These are phyloP conservation scores for Penicillium sp. DNA, from an alignment of 2,329 filamentous ascomycete genomes.

Conservation along the genomic window DNA sequence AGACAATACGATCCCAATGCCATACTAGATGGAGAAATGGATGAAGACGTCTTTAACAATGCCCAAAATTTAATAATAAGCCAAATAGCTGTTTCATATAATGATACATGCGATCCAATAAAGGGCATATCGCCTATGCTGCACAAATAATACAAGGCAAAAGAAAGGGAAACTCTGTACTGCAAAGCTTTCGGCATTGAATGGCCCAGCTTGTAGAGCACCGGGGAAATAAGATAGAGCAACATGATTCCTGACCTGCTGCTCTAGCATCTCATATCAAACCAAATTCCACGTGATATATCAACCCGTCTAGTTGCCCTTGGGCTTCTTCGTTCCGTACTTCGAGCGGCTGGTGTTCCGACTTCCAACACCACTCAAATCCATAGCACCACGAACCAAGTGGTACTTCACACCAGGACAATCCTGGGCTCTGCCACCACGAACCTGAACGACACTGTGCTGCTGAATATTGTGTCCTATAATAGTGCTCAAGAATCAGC, in stretches of 20 bases:
- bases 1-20: background rate
- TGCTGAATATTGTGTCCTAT: slow-evolving; percentile 94
- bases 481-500: slow-evolving; percentile 5
- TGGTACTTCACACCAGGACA: slow-evolving; percentile 98
- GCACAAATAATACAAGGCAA: slow-evolving; percentile 11
- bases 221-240: background rate
- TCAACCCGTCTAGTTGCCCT: slow-evolving; percentile 59
- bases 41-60: background rate
- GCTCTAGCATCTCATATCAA: background rate
- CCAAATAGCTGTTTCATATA: slow-evolving; percentile 10
- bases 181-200: background rate
- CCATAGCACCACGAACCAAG: slow-evolving; percentile 83
- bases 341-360: slow-evolving; percentile 85
- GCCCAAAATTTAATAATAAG: background rate
- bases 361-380: slow-evolving; percentile 89
- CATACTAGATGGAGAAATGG: background rate
- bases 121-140: slow-evolving; percentile 11
- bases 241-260: background rate
- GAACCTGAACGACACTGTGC: slow-evolving; percentile 95
- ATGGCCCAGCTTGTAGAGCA: background rate
- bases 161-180: background rate
- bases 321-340: slow-evolving; percentile 98
- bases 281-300: background rate
- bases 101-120: slow-evolving; percentile 19
- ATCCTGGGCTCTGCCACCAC: slow-evolving; percentile 90